Conservation (phyloP, 768 basidiomycete genomes). For the Pleurotus giganteus region DNA sequence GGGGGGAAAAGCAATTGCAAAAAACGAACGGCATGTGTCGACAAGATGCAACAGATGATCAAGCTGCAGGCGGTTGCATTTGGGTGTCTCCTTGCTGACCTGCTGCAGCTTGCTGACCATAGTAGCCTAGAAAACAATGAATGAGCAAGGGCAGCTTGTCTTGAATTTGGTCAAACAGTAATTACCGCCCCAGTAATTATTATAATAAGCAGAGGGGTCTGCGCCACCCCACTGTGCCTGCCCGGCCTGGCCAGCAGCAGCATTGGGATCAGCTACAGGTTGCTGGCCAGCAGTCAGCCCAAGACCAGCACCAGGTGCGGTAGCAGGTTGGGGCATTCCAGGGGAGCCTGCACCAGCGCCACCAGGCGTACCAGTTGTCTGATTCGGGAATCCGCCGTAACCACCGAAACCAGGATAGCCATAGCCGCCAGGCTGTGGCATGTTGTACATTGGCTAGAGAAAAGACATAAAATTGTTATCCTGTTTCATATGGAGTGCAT, state of each 20-base stretch:
- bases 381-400: constrained; percentile 69
- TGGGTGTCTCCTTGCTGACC: constrained; percentile 57
- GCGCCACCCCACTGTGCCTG: constrained; percentile 78
- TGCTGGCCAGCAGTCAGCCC: constrained; percentile 57
- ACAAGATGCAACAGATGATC: constrained; percentile 9
- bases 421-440: constrained; percentile 80
- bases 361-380: constrained; percentile 46
- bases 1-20: constrained; percentile 17
- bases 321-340: constrained; percentile 56
- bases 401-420: constrained; percentile 78
- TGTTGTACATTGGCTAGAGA: constrained; percentile 81
- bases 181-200: constrained; percentile 84
- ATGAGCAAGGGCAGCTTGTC: neutral
- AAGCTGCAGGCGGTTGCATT: constrained; percentile 32
- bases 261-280: constrained; percentile 52
- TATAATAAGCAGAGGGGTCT: constrained; percentile 75
- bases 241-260: constrained; percentile 53
- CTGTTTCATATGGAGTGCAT: neutral
- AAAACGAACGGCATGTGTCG: constrained; percentile 10
- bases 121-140: constrained; percentile 57
- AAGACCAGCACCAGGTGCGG: constrained; percentile 51
- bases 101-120: constrained; percentile 67
- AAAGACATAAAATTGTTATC: constrained; percentile 3
- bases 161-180: constrained; percentile 10
- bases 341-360: constrained; percentile 50